Evolutionary conservation across 176 grass and related monocot species (phyloP).

Genomic region (Lolium rigidum): DNA sequence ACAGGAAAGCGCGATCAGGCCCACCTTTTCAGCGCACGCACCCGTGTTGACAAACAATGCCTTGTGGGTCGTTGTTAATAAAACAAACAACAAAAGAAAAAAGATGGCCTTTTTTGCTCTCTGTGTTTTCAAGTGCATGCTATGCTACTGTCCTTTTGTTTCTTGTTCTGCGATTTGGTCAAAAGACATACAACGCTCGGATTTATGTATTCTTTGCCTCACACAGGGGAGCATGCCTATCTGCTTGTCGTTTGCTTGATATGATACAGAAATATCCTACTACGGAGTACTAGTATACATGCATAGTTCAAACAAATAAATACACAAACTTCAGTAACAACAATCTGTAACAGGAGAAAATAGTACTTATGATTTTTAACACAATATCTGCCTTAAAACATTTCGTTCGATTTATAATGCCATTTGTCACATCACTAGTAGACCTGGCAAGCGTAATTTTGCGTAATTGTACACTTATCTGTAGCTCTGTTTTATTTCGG

Average conservation of each 20-base stretch:
- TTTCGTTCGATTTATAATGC: neutral
- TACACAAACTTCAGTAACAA: too few relatives aligned
- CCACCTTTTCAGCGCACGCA: slow-evolving; percentile 32
- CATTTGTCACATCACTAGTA: neutral
- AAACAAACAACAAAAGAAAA: neutral
- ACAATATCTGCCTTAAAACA: neutral
- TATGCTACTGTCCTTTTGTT: neutral
- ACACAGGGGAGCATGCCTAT: neutral
- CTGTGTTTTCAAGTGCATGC: neutral
- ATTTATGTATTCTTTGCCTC: slow-evolving; percentile 16
- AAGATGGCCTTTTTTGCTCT: neutral
- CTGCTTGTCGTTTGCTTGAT: neutral
- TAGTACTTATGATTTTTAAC: neutral
- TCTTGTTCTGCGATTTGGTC: neutral
- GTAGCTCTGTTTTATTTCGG: neutral
- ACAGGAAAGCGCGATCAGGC: slow-evolving; percentile 18
- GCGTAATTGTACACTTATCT: neutral
- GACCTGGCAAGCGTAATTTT: neutral
- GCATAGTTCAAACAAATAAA: too few relatives aligned
- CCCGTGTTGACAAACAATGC: slow-evolving; percentile 15
- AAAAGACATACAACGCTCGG: neutral
- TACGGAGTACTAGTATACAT: too few relatives aligned
- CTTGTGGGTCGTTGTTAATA: neutral
- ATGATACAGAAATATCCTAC: neutral
- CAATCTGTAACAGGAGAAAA: neutral